These are phyloP conservation scores for Durotheca rogersii DNA, from an alignment of 495 filamentous ascomycete genomes.

Conservation along the genomic window DNA sequence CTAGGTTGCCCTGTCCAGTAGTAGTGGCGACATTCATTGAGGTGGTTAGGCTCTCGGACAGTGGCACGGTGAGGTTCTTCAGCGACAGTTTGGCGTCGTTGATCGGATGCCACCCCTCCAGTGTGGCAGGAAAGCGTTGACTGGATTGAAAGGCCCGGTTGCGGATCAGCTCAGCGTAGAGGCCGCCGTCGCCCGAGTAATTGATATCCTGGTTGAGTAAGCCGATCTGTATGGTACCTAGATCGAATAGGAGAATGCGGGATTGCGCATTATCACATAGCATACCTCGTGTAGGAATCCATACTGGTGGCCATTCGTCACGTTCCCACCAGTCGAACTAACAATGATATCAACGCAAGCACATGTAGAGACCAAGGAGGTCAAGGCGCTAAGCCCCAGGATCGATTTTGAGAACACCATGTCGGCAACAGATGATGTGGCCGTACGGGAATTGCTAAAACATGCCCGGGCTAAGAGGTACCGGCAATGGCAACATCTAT, in stretches of 20 bases:
- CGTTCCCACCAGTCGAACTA: constrained; percentile 40
- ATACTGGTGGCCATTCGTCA: constrained; percentile 39
- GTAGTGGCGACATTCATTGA: constrained; percentile 58
- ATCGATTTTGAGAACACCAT: constrained; percentile 34
- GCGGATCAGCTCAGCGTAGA: constrained; percentile 71
- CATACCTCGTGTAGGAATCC: constrained; percentile 45
- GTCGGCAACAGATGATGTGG: constrained; percentile 19
- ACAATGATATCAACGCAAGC: constrained; percentile 37
- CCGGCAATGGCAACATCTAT: neutral
- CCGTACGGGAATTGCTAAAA: neutral
- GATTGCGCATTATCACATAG: too few species aligned
- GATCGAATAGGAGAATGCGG: too few species aligned
- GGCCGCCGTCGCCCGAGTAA: constrained; percentile 73
- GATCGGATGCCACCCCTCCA: constrained; percentile 58
- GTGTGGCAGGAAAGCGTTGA: constrained; percentile 38
- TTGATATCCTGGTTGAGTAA: constrained; percentile 60
- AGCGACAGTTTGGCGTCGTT: constrained; percentile 53
- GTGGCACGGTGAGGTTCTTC: constrained; percentile 46
- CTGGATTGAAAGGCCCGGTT: constrained; percentile 67
- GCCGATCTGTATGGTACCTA: neutral
- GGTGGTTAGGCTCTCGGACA: constrained; percentile 56
- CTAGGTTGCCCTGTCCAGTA: constrained; percentile 41
- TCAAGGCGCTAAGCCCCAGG: constrained; percentile 17
- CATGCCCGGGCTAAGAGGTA: neutral
- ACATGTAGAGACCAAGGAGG: constrained; percentile 11